phyloP scores from a whole-genome alignment of 1,284 basidiomycete species.

The Malassezia restricta region DNA sequence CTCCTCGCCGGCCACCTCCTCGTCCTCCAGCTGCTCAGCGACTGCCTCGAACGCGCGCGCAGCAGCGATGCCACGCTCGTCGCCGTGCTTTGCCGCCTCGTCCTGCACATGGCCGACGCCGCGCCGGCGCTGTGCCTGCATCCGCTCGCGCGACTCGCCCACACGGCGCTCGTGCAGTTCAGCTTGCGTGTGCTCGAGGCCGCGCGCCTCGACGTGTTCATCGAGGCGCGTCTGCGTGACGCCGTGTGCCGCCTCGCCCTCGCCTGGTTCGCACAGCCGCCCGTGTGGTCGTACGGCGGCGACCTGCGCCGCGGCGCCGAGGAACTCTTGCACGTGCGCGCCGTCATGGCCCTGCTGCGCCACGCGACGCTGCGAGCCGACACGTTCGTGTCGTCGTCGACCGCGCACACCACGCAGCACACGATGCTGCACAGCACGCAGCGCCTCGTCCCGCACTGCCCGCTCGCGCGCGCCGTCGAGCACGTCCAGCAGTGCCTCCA shows the following conservation, averaged over 20 bases:
- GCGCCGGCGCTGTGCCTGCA: slow-evolving; percentile 60
- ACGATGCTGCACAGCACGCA: slow-evolving; percentile 8
- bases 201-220: slow-evolving; percentile 69
- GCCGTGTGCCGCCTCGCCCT: slow-evolving; percentile 68
- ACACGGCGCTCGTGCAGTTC: slow-evolving; percentile 79
- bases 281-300: slow-evolving; percentile 78
- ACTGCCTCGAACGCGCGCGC: slow-evolving; percentile 81
- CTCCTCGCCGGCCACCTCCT: slow-evolving; percentile 63
- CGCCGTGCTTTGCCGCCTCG: slow-evolving; percentile 70
- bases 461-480: slow-evolving; percentile 21
- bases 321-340: slow-evolving; percentile 72
- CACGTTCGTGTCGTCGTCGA: slow-evolving; percentile 27
- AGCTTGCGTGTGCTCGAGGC: slow-evolving; percentile 84
- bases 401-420: slow-evolving; percentile 8
- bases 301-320: slow-evolving; percentile 77
- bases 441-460: slow-evolving; percentile 22
- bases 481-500: slow-evolving; percentile 21
- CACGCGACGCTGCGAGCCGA: slow-evolving; percentile 57
- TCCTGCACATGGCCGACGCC: slow-evolving; percentile 52
- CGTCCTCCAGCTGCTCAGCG: slow-evolving; percentile 78
- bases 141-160: slow-evolving; percentile 73
- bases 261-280: slow-evolving; percentile 62
- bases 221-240: slow-evolving; percentile 67
- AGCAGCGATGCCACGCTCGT: slow-evolving; percentile 61
- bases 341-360: slow-evolving; percentile 67